Base-by-base conservation (phyloP, 139 green algal genomes). In the Haematococcus lacustris region DNA sequence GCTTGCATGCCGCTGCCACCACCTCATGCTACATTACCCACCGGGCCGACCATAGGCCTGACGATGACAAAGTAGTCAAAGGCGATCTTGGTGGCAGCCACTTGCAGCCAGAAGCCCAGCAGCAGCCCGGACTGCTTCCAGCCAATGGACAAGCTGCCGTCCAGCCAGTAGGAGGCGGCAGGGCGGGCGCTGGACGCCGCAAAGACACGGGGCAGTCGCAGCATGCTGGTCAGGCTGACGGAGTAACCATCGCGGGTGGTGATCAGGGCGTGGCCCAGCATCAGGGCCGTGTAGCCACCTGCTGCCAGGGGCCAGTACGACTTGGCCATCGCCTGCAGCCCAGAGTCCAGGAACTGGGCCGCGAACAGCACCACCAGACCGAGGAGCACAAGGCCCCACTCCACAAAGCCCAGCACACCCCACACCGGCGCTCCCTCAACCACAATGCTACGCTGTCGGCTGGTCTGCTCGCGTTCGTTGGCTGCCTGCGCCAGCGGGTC, bases 21-120 rank as follows among this genome's bases (percentile, higher is more conserved):
- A n/a, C n/a, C n/a, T n/a, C n/a, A n/a, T n/a, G n/a, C n/a, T n/a
- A n/a, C n/a, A n/a, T n/a, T n/a, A 71, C 23, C 9, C 43, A 81
- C 53, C 53, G 76, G 71, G 1, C 2, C 30, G 1, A 81, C 75
- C 2, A 67, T 59, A 0, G 79, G 79, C 39, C 62, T 50, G 68
- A 66, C 72, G 51, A 85, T 78, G 61, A 85, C 65, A 35, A 75
- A 79, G 79, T 85, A 85, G 75, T 85, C 79, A 70, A 85, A 85
- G 37, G 74, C 73, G 34, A 80, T 61, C 75, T 85, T 85, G 68
- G 81, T 80, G 59, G 59, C 62, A 32, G 81, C 51, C n/a, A 39
- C 4, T 21, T 38, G 38, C 33, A 75, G 70, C 79, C 79, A 85
- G 71, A 85, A 85, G 23, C 73, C 43, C 28, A 66, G 72, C 30